Percentiles rank a stretch among this genome's conserved stretches.
Conservation (phyloP, 2,329 filamentous ascomycete genomes). For the Colletotrichum trifolii region DNA sequence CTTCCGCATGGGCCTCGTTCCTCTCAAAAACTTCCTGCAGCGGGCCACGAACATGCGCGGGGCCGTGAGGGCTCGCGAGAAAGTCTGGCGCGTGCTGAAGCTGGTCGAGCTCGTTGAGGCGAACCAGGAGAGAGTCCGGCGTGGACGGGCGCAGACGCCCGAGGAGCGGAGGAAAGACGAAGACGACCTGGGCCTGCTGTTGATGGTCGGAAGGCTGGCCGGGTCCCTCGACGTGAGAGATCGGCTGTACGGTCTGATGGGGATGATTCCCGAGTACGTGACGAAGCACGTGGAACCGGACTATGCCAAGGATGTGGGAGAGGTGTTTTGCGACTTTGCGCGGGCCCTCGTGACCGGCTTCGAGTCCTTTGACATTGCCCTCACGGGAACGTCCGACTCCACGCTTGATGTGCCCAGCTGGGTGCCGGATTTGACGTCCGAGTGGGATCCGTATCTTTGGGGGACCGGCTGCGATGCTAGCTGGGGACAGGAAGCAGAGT, state of each 20-base stretch:
- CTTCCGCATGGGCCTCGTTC: slow-evolving; percentile 23
- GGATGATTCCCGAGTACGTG: slow-evolving; percentile 28
- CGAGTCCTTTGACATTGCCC: slow-evolving; percentile 19
- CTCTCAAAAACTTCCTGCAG: slow-evolving; percentile 21
- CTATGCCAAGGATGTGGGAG: slow-evolving; percentile 12
- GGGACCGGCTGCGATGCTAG: slow-evolving; percentile 25
- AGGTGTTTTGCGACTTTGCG: slow-evolving; percentile 26
- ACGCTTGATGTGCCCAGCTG: slow-evolving; percentile 16
- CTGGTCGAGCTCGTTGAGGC: slow-evolving; percentile 17
- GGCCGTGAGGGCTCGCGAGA: slow-evolving; percentile 21
- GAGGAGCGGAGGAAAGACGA: slow-evolving; percentile 17
- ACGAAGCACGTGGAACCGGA: slow-evolving; percentile 17
- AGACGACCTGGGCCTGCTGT: slow-evolving; percentile 18
- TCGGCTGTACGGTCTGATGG: slow-evolving; percentile 25
- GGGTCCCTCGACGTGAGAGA: slow-evolving; percentile 22
- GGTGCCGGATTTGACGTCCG: slow-evolving; percentile 26
- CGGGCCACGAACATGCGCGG: slow-evolving; percentile 10
- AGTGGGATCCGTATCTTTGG: slow-evolving; percentile 28
- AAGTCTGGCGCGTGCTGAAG: slow-evolving; percentile 26
- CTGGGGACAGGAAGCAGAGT: slow-evolving; percentile 21
- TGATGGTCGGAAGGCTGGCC: slow-evolving; percentile 25
- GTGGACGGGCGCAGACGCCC: slow-evolving; percentile 1
- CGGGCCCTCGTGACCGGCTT: slow-evolving; percentile 19
- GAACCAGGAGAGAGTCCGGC: slow-evolving; percentile 21
- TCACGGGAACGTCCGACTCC: slow-evolving; percentile 21